Conservation (phyloP, 495 filamentous ascomycete genomes). For the Penicillium samsonianum region DNA sequence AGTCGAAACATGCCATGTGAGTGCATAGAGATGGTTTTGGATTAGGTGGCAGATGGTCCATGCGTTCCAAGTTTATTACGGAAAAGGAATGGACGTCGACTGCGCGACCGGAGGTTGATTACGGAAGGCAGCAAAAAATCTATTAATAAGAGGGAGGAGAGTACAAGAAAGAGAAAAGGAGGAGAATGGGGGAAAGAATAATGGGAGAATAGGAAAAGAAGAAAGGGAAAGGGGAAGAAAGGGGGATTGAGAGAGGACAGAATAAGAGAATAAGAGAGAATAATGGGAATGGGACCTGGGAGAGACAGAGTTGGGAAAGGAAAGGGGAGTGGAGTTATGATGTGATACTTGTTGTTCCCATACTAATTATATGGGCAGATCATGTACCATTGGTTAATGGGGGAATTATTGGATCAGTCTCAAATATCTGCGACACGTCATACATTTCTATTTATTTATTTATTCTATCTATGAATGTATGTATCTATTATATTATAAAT, state of each 20-base stretch:
- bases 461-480: no score
- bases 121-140: conserved; percentile 27
- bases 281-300: conserved; percentile 3
- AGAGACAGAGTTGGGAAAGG: not conserved
- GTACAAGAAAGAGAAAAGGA: conserved; percentile 9
- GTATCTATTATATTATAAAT: no score
- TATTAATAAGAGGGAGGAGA: conserved; percentile 25
- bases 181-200: conserved; percentile 4
- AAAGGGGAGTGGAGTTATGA: conserved; percentile 24
- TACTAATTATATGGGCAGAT: not conserved
- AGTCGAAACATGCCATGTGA: conserved; percentile 63
- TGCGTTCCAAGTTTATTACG: conserved; percentile 24
- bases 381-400: conserved; percentile 5
- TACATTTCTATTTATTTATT: conserved; percentile 8
- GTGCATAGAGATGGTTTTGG: conserved; percentile 19
- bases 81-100: conserved; percentile 31
- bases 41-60: conserved; percentile 29
- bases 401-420: conserved; percentile 15
- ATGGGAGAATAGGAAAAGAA: conserved; percentile 9
- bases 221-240: conserved; percentile 4
- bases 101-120: conserved; percentile 17
- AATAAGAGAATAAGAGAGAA: conserved; percentile 6
- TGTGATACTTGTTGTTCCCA: conserved; percentile 19
- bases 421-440: conserved; percentile 28
- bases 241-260: conserved; percentile 3